Base-by-base conservation (phyloP, 306 rosid genomes). In the Lablab purpureus region DNA sequence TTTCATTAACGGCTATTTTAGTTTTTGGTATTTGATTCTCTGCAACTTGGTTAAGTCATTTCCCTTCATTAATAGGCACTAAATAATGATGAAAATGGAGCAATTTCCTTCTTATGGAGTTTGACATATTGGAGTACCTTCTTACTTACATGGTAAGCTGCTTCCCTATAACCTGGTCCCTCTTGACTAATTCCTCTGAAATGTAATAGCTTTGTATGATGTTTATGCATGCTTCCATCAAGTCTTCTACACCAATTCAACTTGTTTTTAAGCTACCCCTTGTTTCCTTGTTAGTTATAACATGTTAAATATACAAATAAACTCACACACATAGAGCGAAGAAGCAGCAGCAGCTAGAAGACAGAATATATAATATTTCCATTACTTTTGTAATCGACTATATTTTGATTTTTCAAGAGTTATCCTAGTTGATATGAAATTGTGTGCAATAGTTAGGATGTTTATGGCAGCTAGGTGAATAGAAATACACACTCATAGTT, bases 71-170 rank as follows among this genome's bases (percentile, higher is more conserved):
- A 71, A 46, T 67, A 86, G 89, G 52, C 89, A 37, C 56, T 83
- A 22, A 54, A 72, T 67, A 11, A 66, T 67, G 71, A 32, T 80
- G 54, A 32, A 4, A 43, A 62, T 76, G 87, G 90, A 80, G 96
- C 85, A 9, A 90, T 95, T 77, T 87, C 98, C 60, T 80, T 95
- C 88, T 89, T 93, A 27, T 95, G 99, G 99, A 90, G 94, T 81
- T 92, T 93, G 93, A 84, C 99, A 27, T 95, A 92, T 78, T 95
- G 98, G 99, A 92, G 96, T 76, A 95, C 99, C 69, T 93, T 95
- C 84, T 80, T 88, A 68, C 91, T 95, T 81, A 95, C 99, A 75
- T 95, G 99, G 99, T 91, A 89, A 27, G 89, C 7, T 51, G 6
- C 43, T 62, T 74, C 54, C 51, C 30, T 13, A 27, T 66, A n/a